Conservation (phyloP, 2,329 filamentous ascomycete species). For the Phaeosphaeria sp. region DNA sequence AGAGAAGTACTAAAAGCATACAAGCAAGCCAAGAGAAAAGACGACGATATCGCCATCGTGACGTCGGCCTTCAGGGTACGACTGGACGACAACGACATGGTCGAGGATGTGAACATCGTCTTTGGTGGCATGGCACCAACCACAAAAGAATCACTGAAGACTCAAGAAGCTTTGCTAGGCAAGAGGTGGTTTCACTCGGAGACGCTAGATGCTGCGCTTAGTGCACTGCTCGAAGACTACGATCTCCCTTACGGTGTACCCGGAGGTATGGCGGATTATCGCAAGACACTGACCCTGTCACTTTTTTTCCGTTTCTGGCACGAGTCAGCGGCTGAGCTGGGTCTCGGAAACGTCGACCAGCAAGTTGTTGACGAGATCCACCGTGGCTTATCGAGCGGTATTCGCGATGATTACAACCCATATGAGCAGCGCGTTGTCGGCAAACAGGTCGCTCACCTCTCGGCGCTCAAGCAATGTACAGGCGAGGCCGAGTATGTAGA, state of each 20-base stretch:
- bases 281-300: conserved; percentile 84
- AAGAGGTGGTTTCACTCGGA: conserved; percentile 79
- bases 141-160: conserved; percentile 79
- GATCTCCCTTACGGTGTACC: conserved; percentile 86
- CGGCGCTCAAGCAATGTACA: conserved; percentile 88
- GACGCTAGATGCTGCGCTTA: conserved; percentile 86
- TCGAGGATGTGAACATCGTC: conserved; percentile 77
- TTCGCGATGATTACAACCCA: conserved; percentile 76
- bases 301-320: conserved; percentile 99
- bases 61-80: conserved; percentile 81
- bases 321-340: conserved; percentile 74
- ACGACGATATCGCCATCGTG: conserved; percentile 97
- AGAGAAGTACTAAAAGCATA: conserved; percentile 86
- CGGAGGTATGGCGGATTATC: conserved; percentile 94
- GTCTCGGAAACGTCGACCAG: conserved; percentile 64
- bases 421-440: conserved; percentile 85
- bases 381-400: conserved; percentile 77
- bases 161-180: conserved; percentile 74
- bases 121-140: conserved; percentile 95
- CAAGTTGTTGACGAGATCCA: conserved; percentile 84
- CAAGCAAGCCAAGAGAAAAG: conserved; percentile 95
- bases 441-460: conserved; percentile 83
- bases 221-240: conserved; percentile 81
- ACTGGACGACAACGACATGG: conserved; percentile 70
- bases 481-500: conserved; percentile 96